Evolutionary conservation across 257 asterid genomes (phyloP).

Genomic region (Coffea canephora): DNA sequence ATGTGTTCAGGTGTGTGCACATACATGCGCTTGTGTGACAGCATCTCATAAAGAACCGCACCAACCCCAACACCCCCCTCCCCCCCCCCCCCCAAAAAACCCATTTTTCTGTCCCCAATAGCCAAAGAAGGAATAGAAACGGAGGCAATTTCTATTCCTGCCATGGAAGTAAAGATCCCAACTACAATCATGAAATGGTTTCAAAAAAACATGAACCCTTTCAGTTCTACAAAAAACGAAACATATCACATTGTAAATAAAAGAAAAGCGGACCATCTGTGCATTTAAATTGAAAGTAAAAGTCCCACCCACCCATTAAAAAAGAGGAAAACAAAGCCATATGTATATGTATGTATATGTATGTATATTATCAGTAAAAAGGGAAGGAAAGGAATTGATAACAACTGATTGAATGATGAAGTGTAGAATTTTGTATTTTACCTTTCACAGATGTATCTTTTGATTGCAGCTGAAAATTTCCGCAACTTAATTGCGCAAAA

Average conservation of each 20-base stretch:
- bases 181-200: not conserved
- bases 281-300: not conserved
- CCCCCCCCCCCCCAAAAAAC: not conserved
- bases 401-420: not conserved
- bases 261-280: not conserved
- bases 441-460: slow-evolving; percentile 4
- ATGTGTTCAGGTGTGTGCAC: not conserved
- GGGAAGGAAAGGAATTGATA: no score
- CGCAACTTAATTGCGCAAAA: not conserved
- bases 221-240: not conserved
- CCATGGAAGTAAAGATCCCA: not conserved
- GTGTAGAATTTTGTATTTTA: slow-evolving; percentile 1
- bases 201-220: not conserved
- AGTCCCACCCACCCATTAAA: not conserved
- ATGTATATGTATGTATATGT: no score
- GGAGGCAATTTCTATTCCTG: not conserved
- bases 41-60: not conserved
- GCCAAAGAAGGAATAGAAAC: not conserved
- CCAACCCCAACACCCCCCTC: not conserved
- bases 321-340: not conserved
- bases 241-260: not conserved
- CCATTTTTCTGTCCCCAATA: not conserved
- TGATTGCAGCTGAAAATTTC: not conserved
- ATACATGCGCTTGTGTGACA: no score
- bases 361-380: no score